A percentile compares a stretch with the other conserved stretches of the same genome.
Evolutionary conservation across 768 basidiomycete species (phyloP).

Genomic region (Amylocystis lapponica): DNA sequence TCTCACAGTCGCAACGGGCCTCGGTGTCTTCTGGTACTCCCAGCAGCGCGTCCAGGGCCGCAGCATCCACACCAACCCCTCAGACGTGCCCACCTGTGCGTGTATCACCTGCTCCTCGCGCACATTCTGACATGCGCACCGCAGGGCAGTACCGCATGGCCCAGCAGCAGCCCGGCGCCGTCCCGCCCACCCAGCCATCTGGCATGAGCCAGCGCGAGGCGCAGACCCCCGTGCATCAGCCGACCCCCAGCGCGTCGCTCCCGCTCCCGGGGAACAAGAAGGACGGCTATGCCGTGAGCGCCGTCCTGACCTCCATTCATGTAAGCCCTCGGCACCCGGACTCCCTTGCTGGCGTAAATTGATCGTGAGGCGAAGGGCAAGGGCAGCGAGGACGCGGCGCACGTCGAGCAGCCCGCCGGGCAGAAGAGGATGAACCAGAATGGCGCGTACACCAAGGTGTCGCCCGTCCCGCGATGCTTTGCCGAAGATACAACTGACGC

Average conservation of each 20-base stretch:
- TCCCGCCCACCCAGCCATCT: constrained; percentile 1
- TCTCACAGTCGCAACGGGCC: constrained; percentile 4
- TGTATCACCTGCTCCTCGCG: neutral
- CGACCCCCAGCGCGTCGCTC: neutral
- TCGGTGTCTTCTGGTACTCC: constrained; percentile 12
- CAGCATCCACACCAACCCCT: constrained; percentile 3
- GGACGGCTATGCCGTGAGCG: neutral
- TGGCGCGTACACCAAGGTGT: constrained; percentile 14
- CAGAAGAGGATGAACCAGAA: constrained; percentile 7
- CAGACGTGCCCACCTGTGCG: constrained; percentile 11
- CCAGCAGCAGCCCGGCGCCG: constrained; percentile 4
- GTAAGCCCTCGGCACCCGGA: neutral
- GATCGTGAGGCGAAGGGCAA: neutral
- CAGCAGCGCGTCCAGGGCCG: constrained; percentile 2
- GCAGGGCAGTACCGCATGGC: constrained; percentile 10
- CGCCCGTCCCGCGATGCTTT: neutral
- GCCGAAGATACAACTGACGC: neutral
- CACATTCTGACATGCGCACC: neutral
- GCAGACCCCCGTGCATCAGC: neutral
- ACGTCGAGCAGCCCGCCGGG: constrained; percentile 9
- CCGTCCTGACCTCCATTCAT: constrained; percentile 7
- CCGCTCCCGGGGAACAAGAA: neutral
- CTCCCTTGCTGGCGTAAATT: too few relatives aligned
- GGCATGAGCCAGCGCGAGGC: neutral
- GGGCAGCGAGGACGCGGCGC: constrained; percentile 3